A percentile compares a stretch with the other conserved stretches of the same genome.
Evolutionary conservation across 2,329 filamentous ascomycete species (phyloP).

Genomic region (Mariannaea elegans): DNA sequence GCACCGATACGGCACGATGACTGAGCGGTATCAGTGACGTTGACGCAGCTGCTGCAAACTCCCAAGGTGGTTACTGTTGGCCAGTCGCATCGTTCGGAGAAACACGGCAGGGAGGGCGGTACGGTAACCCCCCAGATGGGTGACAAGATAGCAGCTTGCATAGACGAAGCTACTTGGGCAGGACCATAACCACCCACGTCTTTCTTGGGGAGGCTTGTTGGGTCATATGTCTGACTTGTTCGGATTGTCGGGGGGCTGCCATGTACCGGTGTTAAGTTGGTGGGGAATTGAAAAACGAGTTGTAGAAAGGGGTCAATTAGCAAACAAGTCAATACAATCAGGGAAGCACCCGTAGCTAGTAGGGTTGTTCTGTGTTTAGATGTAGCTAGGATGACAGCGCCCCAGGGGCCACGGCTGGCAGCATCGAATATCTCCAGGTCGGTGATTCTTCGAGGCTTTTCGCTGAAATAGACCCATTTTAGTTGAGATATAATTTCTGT

Average conservation of each 20-base stretch:
- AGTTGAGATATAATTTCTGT: not conserved
- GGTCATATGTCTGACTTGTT: not conserved
- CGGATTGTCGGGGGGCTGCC: not conserved
- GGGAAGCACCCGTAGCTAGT: not conserved
- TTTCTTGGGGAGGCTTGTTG: not conserved
- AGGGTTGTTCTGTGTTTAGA: not conserved
- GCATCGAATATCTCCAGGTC: constrained; percentile 5
- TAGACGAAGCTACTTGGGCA: not conserved
- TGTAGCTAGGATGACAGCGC: not conserved
- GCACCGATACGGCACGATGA: not conserved
- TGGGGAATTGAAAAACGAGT: constrained; percentile 3
- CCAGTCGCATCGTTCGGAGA: constrained; percentile 4
- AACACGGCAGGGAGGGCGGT: not conserved
- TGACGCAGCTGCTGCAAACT: not conserved
- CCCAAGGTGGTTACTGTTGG: constrained; percentile 3
- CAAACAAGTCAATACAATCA: not conserved
- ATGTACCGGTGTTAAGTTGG: not conserved
- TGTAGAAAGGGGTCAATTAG: constrained; percentile 1
- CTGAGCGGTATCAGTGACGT: not conserved
- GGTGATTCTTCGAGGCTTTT: not conserved
- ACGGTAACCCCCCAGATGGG: not conserved
- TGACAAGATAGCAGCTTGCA: constrained; percentile 1
- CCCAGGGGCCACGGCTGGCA: constrained; percentile 6
- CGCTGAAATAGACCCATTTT: constrained; percentile 1
- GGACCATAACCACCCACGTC: not conserved